phyloP scores from a whole-genome alignment of 805 yeast genomes.

The Jamesozyma piceae region DNA sequence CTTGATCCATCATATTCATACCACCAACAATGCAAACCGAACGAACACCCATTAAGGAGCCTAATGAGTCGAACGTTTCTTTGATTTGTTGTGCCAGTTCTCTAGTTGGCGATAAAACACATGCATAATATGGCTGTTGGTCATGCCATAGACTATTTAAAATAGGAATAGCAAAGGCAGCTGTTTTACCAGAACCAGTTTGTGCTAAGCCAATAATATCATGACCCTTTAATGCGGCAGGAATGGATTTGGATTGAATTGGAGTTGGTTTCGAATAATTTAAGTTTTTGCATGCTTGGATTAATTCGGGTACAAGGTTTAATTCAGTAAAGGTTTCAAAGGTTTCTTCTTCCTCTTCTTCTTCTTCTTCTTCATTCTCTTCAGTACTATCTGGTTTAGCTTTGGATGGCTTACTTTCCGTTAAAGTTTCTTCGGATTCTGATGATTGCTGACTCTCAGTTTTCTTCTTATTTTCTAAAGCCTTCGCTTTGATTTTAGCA shows the following conservation, averaged over 20 bases:
- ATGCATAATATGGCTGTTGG: constrained; percentile 79
- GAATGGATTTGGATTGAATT: constrained; percentile 84
- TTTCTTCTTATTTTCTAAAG: constrained; percentile 28
- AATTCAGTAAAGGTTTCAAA: constrained; percentile 44
- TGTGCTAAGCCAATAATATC: constrained; percentile 95
- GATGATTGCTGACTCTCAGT: constrained; percentile 4
- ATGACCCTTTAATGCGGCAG: constrained; percentile 80
- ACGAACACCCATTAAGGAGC: constrained; percentile 85
- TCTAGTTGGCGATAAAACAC: constrained; percentile 80
- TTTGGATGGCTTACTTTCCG: constrained; percentile 1
- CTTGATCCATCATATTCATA: constrained; percentile 97
- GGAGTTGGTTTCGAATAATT: constrained; percentile 83
- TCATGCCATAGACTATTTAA: constrained; percentile 84
- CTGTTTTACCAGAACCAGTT: constrained; percentile 97
- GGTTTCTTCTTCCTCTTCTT: constrained; percentile 17
- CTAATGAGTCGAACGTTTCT: constrained; percentile 91
- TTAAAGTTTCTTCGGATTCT: constrained; percentile 7
- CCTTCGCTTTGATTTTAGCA: constrained; percentile 42
- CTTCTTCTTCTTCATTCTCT: constrained; percentile 7
- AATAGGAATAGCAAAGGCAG: constrained; percentile 95
- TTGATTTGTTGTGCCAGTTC: constrained; percentile 82
- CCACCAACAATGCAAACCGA: constrained; percentile 91
- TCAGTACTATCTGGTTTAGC: neutral
- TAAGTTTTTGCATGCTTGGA: constrained; percentile 68
- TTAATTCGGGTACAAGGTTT: constrained; percentile 63